A percentile compares a stretch with the other conserved stretches of the same genome.
Evolutionary conservation across 345 rosid genomes (phyloP).

Genomic region (Lepidium didymum): DNA sequence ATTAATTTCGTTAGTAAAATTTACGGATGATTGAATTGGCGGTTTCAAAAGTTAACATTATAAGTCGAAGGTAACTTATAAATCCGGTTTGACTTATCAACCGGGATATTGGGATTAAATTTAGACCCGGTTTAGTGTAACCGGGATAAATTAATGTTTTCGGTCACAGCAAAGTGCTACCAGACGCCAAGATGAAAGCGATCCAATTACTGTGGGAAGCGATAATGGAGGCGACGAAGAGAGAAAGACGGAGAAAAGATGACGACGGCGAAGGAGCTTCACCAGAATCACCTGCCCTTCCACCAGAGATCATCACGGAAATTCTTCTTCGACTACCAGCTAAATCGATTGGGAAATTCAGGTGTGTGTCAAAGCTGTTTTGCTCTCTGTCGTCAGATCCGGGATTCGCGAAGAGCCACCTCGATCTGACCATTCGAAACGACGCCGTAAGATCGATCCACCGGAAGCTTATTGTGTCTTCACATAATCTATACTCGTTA

Average conservation of each 20-base stretch:
- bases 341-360: constrained; percentile 34
- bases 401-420: constrained; percentile 30
- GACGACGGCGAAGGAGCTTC: neutral
- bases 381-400: constrained; percentile 27
- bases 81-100: neutral
- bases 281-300: constrained; percentile 9
- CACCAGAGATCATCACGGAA: constrained; percentile 34
- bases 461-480: constrained; percentile 21
- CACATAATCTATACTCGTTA: constrained; percentile 17
- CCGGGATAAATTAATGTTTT: neutral
- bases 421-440: constrained; percentile 3
- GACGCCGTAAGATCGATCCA: neutral
- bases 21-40: no score
- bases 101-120: neutral
- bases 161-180: neutral
- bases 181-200: neutral
- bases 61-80: no score
- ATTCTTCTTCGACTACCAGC: constrained; percentile 38
- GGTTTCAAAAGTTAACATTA: no score
- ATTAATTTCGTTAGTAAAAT: no score
- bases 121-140: neutral
- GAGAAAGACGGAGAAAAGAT: constrained; percentile 7
- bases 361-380: constrained; percentile 39
- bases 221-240: constrained; percentile 15
- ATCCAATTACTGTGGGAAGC: constrained; percentile 6